Base-by-base conservation (phyloP, 2,329 filamentous ascomycete species). In the Hymenoscyphus fraxineus region DNA sequence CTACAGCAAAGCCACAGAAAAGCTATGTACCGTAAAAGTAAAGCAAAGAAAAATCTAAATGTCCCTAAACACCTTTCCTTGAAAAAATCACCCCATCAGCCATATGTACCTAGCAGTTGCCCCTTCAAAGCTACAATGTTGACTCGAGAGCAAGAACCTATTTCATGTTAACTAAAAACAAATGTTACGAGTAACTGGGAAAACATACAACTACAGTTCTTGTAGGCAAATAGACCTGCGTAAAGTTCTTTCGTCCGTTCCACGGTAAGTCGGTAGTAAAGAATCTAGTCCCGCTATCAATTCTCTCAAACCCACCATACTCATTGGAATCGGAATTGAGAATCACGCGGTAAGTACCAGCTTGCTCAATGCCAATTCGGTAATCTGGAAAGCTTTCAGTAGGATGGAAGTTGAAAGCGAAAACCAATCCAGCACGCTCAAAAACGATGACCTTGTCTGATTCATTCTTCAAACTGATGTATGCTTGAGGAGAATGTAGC, bases 361-460 rank as follows among this genome's bases (percentile, higher is more conserved):
- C 80, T 22, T 86, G 82, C 60, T 98, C 92, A 47, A 99, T 83
- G 19, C 95, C 95, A 58, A 99, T 89, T 44, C 94, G 87, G 77
- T 97, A 99, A 78, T 98, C 95, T 12, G 89, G 88, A 78, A 90
- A 99, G 77, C 92, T 97, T 70, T 89, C 80, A 35, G 85, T 86
- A 0, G 91, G 88, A 76, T 98, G 88, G 83, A 98, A 97, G 80
- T 99, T 99, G 84, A 99, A 98, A 72, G 97, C 84, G 82, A 93
- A 99, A 12, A 99, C 82, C 65, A 97, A 80, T 0, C 93, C 93
- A 1, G 88, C 95, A 39, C 95, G 87, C 81, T 99, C 95, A 76
- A 97, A 99, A 3, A 97, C 93, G 69, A 99, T 87, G 55, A 98
- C 88, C 80, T 98, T 99, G 80, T 99, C 95, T 22, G 78, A 82